Evolutionary conservation across 306 rosid genomes (phyloP).

Genomic region (Corylus americana): DNA sequence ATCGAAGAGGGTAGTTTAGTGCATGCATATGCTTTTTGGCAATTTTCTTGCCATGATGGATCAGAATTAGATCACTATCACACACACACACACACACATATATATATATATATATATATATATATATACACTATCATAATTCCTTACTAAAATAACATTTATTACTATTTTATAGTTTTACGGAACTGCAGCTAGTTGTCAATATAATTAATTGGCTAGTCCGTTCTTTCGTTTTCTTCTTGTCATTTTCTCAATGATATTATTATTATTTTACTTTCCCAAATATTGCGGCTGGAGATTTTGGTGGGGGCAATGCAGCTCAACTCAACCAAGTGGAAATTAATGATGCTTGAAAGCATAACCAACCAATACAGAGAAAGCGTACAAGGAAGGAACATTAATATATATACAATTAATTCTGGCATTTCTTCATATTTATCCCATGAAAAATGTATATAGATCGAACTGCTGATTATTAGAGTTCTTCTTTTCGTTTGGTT

Average conservation of each 20-base stretch:
- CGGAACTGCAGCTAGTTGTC: neutral
- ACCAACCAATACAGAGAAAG: neutral
- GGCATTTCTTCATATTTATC: neutral
- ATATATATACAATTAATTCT: neutral
- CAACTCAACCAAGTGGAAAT: neutral
- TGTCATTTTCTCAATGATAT: neutral
- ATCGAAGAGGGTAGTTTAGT: neutral
- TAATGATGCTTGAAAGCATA: slow-evolving; percentile 6
- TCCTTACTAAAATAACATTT: neutral
- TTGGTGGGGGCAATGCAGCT: slow-evolving; percentile 3
- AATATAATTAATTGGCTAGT: neutral
- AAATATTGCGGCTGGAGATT: neutral
- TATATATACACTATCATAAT: neutral
- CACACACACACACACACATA: too few species aligned
- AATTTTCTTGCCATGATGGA: neutral
- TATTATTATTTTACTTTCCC: neutral
- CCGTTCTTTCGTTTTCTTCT: neutral
- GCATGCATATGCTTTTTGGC: neutral
- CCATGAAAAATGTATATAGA: neutral
- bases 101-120: neutral
- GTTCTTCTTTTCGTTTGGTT: neutral
- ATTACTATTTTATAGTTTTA: neutral
- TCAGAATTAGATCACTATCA: neutral
- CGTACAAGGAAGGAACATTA: neutral
- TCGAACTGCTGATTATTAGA: neutral